phyloP scores from a whole-genome alignment of 805 yeast species.

The Lachancea fermentati region DNA sequence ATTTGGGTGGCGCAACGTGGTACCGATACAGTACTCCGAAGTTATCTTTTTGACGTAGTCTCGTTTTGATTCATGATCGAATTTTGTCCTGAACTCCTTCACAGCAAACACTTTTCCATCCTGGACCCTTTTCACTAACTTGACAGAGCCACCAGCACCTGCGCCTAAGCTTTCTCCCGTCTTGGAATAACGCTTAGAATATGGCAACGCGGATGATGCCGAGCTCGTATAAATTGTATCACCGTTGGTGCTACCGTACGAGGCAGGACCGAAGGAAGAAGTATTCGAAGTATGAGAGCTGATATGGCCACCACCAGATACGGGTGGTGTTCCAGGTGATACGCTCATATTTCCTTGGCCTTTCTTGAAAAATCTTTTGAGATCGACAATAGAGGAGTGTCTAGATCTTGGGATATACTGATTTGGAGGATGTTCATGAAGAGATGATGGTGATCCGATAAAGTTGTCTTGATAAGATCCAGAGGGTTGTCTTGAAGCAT shows the following conservation, averaged over 20 bases:
- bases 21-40: conserved; percentile 91
- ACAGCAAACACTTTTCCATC: conserved; percentile 82
- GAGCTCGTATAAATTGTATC: conserved; percentile 33
- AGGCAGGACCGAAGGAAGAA: conserved; percentile 25
- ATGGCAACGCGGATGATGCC: conserved; percentile 44
- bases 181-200: conserved; percentile 70
- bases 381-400: conserved; percentile 75
- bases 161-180: conserved; percentile 86
- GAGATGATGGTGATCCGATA: conserved; percentile 29
- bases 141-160: conserved; percentile 92
- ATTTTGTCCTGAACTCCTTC: conserved; percentile 80
- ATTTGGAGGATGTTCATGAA: conserved; percentile 34
- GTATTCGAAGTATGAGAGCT: conserved; percentile 16
- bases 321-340: conserved; percentile 22
- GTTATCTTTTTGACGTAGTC: conserved; percentile 91
- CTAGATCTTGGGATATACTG: conserved; percentile 42
- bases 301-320: conserved; percentile 11
- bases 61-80: conserved; percentile 65
- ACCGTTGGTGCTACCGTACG: conserved; percentile 35
- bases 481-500: conserved; percentile 32
- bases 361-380: conserved; percentile 65
- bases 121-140: conserved; percentile 57
- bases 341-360: conserved; percentile 14
- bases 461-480: conserved; percentile 22
- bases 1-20: conserved; percentile 83